phyloP scores from a whole-genome alignment of 2,329 filamentous ascomycete genomes.

The Nothophoma quercina region DNA sequence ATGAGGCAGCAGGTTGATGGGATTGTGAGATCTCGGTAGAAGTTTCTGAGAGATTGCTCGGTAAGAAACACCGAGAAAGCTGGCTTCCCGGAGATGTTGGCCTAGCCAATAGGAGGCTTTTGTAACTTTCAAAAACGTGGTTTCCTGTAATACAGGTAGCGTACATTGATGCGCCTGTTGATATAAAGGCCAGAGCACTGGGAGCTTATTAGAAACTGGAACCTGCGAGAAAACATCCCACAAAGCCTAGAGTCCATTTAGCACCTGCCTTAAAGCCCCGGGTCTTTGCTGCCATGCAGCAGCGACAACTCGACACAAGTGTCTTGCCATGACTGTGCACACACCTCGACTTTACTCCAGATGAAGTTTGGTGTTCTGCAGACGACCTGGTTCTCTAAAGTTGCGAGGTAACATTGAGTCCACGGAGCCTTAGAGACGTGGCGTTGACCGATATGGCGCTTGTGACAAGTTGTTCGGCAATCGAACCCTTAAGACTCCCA shows the following conservation, averaged over 20 bases:
- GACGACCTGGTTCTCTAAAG: not conserved
- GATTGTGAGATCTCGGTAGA: slow-evolving; percentile 13
- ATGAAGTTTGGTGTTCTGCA: not conserved
- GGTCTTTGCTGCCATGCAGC: not conserved
- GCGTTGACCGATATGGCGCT: not conserved
- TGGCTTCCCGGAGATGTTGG: slow-evolving; percentile 10
- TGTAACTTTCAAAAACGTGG: not conserved
- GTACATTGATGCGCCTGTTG: not conserved
- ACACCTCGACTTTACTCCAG: not conserved
- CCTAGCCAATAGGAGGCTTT: slow-evolving; percentile 19
- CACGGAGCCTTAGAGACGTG: not conserved
- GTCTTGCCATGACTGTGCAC: not conserved
- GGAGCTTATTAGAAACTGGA: not conserved
- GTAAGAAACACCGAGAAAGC: slow-evolving; percentile 15
- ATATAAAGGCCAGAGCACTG: not conserved
- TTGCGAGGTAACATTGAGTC: not conserved
- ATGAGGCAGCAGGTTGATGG: slow-evolving; percentile 2
- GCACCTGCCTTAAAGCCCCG: not conserved
- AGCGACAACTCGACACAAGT: not conserved
- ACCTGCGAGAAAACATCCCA: not conserved
- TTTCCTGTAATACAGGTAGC: not conserved
- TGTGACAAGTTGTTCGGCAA: not conserved
- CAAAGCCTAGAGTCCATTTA: not conserved
- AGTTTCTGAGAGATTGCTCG: slow-evolving; percentile 13
- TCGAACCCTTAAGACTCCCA: not conserved